Conservation (phyloP, 345 rosid species). For the Rhodamnia rubescens region DNA sequence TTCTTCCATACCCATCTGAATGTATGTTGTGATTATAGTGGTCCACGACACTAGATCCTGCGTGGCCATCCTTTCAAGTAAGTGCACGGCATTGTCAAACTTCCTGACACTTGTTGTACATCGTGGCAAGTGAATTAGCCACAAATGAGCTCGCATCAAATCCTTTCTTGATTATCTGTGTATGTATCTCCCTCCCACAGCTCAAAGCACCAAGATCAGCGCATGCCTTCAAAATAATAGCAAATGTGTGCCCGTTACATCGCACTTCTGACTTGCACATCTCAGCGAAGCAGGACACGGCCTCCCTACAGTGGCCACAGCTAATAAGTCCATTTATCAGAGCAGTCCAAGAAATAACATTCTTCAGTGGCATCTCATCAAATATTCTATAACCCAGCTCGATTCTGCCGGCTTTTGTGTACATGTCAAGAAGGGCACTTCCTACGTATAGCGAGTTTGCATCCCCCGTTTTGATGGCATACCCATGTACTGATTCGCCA, state of each 20-base stretch:
- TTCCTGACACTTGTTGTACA: slow-evolving; percentile 82
- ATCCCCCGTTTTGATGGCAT: slow-evolving; percentile 36
- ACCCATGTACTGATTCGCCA: slow-evolving; percentile 67
- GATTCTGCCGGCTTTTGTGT: slow-evolving; percentile 36
- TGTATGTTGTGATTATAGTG: slow-evolving; percentile 35
- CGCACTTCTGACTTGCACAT: slow-evolving; percentile 43
- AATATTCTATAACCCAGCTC: slow-evolving; percentile 47
- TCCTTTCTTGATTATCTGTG: slow-evolving; percentile 45
- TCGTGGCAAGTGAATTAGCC: slow-evolving; percentile 52
- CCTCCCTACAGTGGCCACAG: slow-evolving; percentile 40
- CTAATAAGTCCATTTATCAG: slow-evolving; percentile 68
- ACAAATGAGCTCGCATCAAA: slow-evolving; percentile 41
- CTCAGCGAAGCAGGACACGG: slow-evolving; percentile 41
- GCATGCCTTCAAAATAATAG: slow-evolving; percentile 77
- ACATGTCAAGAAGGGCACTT: slow-evolving; percentile 64
- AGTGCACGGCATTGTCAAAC: slow-evolving; percentile 34
- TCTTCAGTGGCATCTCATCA: slow-evolving; percentile 52
- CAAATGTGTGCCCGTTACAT: slow-evolving; percentile 46
- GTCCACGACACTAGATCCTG: slow-evolving; percentile 89
- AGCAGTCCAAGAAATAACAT: slow-evolving; percentile 80
- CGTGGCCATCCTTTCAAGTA: slow-evolving; percentile 50
- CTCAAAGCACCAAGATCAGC: slow-evolving; percentile 46
- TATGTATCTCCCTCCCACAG: slow-evolving; percentile 69
- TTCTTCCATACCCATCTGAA: slow-evolving; percentile 47
- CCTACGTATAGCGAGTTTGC: slow-evolving; percentile 60